Conservation (phyloP, 352 stramenopile species). For the Phytopythium boreale region DNA sequence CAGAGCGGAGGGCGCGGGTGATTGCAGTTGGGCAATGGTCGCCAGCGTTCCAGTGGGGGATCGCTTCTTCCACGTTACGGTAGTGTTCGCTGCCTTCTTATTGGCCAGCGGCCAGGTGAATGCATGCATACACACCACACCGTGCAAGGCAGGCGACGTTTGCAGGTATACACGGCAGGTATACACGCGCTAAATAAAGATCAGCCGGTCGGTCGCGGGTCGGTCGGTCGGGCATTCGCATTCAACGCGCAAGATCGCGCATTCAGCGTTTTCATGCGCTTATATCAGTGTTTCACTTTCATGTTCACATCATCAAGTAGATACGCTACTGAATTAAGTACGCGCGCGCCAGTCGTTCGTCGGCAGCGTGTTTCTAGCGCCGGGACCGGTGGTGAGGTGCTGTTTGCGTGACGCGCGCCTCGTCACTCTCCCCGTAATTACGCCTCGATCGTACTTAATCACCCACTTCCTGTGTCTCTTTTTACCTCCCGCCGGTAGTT, state of each 20-base stretch:
- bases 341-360: not conserved
- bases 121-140: too few species aligned
- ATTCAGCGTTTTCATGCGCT: not conserved
- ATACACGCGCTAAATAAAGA: not conserved
- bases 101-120: too few species aligned
- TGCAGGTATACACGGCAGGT: not conserved
- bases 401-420: not conserved
- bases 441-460: not conserved
- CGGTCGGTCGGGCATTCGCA: conserved; percentile 26
- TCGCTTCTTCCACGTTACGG: not conserved
- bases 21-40: conserved; percentile 5
- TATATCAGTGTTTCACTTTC: not conserved
- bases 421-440: conserved; percentile 7
- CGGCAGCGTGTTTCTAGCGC: not conserved
- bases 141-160: too few species aligned
- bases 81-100: not conserved
- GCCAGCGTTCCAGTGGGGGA: not conserved
- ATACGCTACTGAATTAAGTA: not conserved
- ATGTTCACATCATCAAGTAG: too few species aligned
- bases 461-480: not conserved
- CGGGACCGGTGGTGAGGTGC: not conserved
- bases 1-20: not conserved
- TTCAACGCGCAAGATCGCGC: conserved; percentile 20
- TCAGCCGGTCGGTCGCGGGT: conserved; percentile 8
- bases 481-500: not conserved